Conservation (phyloP, 768 basidiomycete genomes). For the Hygrophoropsis aurantiaca region DNA sequence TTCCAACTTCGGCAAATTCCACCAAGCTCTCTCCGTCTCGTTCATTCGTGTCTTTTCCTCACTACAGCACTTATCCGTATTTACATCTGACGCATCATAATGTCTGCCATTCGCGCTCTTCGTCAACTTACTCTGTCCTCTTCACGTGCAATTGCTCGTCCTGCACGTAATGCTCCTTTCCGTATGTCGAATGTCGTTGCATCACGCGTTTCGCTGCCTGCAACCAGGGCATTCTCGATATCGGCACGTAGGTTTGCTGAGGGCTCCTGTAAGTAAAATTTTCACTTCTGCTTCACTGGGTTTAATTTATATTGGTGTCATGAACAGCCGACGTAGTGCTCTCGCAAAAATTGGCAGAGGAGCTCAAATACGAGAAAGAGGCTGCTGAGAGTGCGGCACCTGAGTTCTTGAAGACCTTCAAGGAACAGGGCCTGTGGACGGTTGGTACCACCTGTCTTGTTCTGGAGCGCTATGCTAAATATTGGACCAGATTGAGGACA, state of each 20-base stretch:
- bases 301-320: background rate
- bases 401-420: conserved; percentile 78
- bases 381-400: conserved; percentile 47
- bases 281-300: background rate
- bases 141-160: conserved; percentile 33
- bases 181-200: conserved; percentile 7
- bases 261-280: conserved; percentile 40
- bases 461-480: background rate
- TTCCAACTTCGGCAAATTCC: background rate
- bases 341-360: conserved; percentile 72
- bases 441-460: conserved; percentile 40
- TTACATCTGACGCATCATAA: conserved; percentile 31
- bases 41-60: conserved; percentile 6
- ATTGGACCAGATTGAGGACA: conserved; percentile 61
- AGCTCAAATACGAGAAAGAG: conserved; percentile 85
- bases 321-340: conserved; percentile 70
- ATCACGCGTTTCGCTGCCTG: conserved; percentile 19
- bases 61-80: background rate
- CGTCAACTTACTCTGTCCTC: conserved; percentile 53
- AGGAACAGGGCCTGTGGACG: conserved; percentile 73
- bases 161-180: conserved; percentile 22
- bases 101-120: conserved; percentile 65
- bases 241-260: conserved; percentile 39
- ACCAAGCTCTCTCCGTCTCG: background rate
- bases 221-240: conserved; percentile 40